These are phyloP conservation scores for Lyophyllum shimeji DNA, from an alignment of 768 basidiomycete species.

Conservation along the genomic window DNA sequence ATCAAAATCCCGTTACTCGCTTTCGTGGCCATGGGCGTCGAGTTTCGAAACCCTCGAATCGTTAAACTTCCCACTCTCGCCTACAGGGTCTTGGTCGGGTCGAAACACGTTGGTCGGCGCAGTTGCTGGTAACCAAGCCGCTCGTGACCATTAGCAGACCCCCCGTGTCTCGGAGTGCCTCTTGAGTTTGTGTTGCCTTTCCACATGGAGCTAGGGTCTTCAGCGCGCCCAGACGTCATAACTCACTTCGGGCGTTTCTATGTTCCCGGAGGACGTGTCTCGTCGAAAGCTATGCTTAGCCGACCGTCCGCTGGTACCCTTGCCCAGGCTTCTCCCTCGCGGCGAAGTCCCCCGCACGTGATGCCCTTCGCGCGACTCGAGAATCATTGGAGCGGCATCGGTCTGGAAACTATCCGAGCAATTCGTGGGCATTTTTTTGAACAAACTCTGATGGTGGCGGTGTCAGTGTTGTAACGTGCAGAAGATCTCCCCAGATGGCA, in stretches of 20 bases:
- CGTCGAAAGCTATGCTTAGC: neutral
- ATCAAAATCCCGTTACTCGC: neutral
- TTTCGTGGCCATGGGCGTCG: neutral
- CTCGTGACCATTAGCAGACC: neutral
- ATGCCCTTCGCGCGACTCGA: too few relatives aligned
- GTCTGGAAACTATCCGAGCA: neutral
- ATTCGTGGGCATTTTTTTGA: neutral
- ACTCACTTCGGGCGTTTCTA: neutral
- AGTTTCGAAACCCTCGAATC: neutral
- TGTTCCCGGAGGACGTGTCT: neutral
- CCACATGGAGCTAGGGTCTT: neutral
- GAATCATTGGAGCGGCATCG: too few relatives aligned
- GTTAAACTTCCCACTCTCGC: neutral
- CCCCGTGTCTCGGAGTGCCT: neutral
- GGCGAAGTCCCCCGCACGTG: too few relatives aligned
- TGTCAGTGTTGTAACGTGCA: neutral
- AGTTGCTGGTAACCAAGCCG: neutral
- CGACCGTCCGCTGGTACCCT: too few relatives aligned
- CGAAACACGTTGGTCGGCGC: neutral
- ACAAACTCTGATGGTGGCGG: neutral
- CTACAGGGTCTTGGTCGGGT: neutral
- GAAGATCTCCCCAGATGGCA: neutral
- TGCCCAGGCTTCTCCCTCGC: too few relatives aligned
- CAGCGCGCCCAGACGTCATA: neutral
- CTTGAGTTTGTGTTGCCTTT: neutral